A percentile compares a stretch with the other conserved stretches of the same genome.
Conservation (phyloP, 495 filamentous ascomycete genomes). For the Cenococcum geophilum region DNA sequence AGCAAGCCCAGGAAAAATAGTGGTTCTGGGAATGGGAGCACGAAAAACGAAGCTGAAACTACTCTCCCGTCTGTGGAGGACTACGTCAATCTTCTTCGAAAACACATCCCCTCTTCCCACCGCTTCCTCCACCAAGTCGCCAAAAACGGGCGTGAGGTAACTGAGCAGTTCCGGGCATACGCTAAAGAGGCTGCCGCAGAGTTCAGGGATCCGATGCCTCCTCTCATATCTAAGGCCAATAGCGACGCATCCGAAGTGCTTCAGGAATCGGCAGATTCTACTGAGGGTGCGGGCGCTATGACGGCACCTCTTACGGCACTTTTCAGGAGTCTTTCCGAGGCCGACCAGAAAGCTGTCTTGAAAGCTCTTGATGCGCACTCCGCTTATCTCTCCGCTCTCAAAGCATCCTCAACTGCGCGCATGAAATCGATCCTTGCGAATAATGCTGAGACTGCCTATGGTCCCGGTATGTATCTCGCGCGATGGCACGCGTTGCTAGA, state of each 20-base stretch:
- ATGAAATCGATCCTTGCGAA: constrained; percentile 38
- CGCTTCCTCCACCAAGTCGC: constrained; percentile 57
- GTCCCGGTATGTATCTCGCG: constrained; percentile 58
- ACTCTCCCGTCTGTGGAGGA: constrained; percentile 53
- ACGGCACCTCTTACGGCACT: constrained; percentile 43
- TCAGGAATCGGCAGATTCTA: constrained; percentile 9
- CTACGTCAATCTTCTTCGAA: constrained; percentile 51
- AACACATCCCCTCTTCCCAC: constrained; percentile 50
- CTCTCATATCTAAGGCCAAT: not conserved
- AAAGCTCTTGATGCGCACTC: constrained; percentile 48
- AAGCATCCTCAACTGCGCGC: constrained; percentile 43
- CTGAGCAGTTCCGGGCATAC: constrained; percentile 47
- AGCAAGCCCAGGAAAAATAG: constrained; percentile 31
- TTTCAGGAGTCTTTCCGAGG: constrained; percentile 41
- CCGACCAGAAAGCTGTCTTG: constrained; percentile 37
- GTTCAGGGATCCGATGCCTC: constrained; percentile 32
- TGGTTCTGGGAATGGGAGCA: constrained; percentile 13
- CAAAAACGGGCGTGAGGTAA: constrained; percentile 54
- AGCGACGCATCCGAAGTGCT: constrained; percentile 1
- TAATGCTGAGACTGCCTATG: constrained; percentile 33
- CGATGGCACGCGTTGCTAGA: constrained; percentile 61
- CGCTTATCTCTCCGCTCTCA: constrained; percentile 47
- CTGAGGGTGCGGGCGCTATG: constrained; percentile 42
- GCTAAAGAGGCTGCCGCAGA: constrained; percentile 38
- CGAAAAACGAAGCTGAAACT: not conserved